phyloP scores from a whole-genome alignment of 257 asterid species.

The Asclepias syriaca region DNA sequence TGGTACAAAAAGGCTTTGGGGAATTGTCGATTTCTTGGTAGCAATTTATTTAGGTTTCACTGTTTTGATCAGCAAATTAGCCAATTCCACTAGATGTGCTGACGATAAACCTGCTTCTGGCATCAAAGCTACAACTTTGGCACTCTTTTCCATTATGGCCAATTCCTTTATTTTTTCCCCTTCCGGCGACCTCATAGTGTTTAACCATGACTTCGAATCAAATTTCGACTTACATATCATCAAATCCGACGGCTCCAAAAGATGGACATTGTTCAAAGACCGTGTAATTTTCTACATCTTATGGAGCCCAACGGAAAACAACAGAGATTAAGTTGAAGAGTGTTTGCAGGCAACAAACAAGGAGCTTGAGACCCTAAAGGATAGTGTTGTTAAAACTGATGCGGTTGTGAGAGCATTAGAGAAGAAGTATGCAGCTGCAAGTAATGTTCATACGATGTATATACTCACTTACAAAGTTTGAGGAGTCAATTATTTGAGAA shows the following conservation, averaged over 20 bases:
- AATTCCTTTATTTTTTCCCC: slow-evolving; percentile 65
- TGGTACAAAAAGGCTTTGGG: slow-evolving; percentile 72
- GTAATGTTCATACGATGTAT: slow-evolving; percentile 84
- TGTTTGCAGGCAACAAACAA: slow-evolving; percentile 52
- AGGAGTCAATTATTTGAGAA: slow-evolving; percentile 54
- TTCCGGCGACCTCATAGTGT: slow-evolving; percentile 50
- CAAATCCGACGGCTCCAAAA: slow-evolving; percentile 61
- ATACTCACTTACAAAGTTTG: slow-evolving; percentile 51
- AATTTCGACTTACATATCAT: slow-evolving; percentile 46
- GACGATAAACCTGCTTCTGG: slow-evolving; percentile 35
- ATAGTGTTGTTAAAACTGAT: slow-evolving; percentile 51
- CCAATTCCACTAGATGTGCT: slow-evolving; percentile 40
- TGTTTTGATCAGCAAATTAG: slow-evolving; percentile 56
- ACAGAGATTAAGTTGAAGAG: background rate
- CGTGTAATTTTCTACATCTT: slow-evolving; percentile 49
- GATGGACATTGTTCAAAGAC: slow-evolving; percentile 48
- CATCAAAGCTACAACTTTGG: slow-evolving; percentile 52
- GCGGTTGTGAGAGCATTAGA: slow-evolving; percentile 51
- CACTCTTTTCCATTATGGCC: slow-evolving; percentile 58
- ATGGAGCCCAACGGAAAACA: slow-evolving; percentile 64
- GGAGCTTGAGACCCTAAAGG: slow-evolving; percentile 73
- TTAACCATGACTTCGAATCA: slow-evolving; percentile 39
- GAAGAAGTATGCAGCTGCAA: slow-evolving; percentile 63
- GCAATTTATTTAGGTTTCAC: slow-evolving; percentile 65
- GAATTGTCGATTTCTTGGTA: slow-evolving; percentile 53